A percentile compares a stretch with the other conserved stretches of the same genome.
Evolutionary conservation across 805 yeast species (phyloP).

Genomic region (Spathaspora girioi): DNA sequence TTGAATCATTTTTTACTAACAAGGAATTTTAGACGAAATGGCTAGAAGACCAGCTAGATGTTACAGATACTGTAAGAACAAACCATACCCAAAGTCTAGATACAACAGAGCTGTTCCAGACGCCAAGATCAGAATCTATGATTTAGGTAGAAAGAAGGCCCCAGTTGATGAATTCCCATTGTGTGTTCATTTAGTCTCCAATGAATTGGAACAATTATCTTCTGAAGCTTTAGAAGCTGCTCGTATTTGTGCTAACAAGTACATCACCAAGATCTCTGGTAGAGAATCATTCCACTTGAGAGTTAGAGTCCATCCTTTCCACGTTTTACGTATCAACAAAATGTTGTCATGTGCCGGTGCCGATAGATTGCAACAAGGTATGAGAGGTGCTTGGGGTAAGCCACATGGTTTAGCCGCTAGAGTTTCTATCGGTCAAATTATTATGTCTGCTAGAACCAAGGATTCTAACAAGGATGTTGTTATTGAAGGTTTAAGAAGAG

Average conservation of each 20-base stretch:
- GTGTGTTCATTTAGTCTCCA: slow-evolving; percentile 98
- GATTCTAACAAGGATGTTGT: slow-evolving; percentile 97
- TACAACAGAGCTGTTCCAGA: slow-evolving; percentile 99
- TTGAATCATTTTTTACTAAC: slow-evolving; percentile 20
- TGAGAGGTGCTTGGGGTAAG: slow-evolving; percentile 99
- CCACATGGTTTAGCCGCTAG: slow-evolving; percentile 99
- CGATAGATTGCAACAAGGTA: slow-evolving; percentile 99
- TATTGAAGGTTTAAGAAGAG: slow-evolving; percentile 99
- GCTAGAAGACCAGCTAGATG: slow-evolving; percentile 99
- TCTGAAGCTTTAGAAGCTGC: slow-evolving; percentile 99
- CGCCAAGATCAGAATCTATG: slow-evolving; percentile 98
- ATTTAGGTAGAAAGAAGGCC: slow-evolving; percentile 99
- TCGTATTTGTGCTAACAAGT: slow-evolving; percentile 99
- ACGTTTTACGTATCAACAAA: slow-evolving; percentile 99
- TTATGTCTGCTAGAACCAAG: slow-evolving; percentile 97
- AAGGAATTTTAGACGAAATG: slow-evolving; percentile 58
- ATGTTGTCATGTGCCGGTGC: slow-evolving; percentile 99
- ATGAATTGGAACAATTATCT: slow-evolving; percentile 98
- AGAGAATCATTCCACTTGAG: slow-evolving; percentile 99
- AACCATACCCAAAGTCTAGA: slow-evolving; percentile 99
- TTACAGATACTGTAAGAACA: slow-evolving; percentile 99
- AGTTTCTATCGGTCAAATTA: slow-evolving; percentile 97
- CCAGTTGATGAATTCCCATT: slow-evolving; percentile 99
- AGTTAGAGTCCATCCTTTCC: slow-evolving; percentile 99
- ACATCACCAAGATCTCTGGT: slow-evolving; percentile 96